Conservation (phyloP, 2,329 filamentous ascomycete genomes). For the Ophiocordyceps camponoti-saundersi region DNA sequence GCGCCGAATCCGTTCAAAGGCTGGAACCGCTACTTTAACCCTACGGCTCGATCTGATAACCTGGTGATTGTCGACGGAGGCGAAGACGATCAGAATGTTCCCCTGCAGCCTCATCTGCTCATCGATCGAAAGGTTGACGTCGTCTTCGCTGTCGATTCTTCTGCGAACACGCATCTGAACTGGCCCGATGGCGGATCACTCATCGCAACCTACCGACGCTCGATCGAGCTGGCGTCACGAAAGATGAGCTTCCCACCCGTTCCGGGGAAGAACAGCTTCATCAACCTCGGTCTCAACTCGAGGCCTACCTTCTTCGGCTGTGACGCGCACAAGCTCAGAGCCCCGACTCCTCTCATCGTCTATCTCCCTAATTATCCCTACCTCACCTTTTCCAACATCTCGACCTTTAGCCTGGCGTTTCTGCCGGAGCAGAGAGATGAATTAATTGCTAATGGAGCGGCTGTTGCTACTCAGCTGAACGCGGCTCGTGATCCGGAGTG, state of each 20-base stretch:
- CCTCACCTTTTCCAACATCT: conserved; percentile 56
- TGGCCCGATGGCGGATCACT: conserved; percentile 47
- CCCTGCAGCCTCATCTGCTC: conserved; percentile 46
- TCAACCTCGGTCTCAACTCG: conserved; percentile 39
- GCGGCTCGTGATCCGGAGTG: conserved; percentile 56
- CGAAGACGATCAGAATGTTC: conserved; percentile 65
- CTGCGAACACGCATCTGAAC: conserved; percentile 36
- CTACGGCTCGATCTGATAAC: conserved; percentile 23
- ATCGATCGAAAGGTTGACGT: conserved; percentile 38
- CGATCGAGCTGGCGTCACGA: conserved; percentile 17
- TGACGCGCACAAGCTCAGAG: conserved; percentile 35
- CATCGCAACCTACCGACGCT: conserved; percentile 38
- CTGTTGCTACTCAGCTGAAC: conserved; percentile 71
- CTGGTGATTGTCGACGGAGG: conserved; percentile 70
- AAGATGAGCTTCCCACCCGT: conserved; percentile 41
- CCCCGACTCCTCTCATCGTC: conserved; percentile 52
- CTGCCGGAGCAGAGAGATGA: conserved; percentile 49
- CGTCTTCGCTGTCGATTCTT: conserved; percentile 47
- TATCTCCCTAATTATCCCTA: conserved; percentile 74
- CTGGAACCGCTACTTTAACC: conserved; percentile 29
- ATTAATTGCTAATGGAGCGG: conserved; percentile 75
- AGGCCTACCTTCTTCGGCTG: conserved; percentile 49
- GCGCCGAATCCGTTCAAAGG: conserved; percentile 39
- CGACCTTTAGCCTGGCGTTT: conserved; percentile 56
- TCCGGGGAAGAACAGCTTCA: conserved; percentile 36